Percentiles rank a stretch among this genome's conserved stretches.
phyloP scores from a whole-genome alignment of 495 filamentous ascomycete genomes.

The Penicillium longicatenatum region DNA sequence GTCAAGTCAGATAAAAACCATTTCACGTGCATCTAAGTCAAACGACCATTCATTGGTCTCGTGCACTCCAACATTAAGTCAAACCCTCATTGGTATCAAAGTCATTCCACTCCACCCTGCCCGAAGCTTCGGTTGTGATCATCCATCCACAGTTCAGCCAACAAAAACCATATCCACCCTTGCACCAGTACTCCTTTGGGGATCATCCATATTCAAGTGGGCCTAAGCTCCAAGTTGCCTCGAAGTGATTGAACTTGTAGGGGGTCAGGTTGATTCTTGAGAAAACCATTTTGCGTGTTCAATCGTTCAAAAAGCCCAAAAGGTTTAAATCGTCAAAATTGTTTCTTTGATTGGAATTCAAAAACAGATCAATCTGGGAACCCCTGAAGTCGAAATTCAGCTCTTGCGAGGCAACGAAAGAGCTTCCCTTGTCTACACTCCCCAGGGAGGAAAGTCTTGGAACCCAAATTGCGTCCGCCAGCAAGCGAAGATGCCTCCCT shows the following conservation, averaged over 20 bases:
- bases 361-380: slow-evolving; percentile 9
- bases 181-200: neutral
- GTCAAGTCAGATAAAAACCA: neutral
- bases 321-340: neutral
- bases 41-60: neutral
- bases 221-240: slow-evolving; percentile 6
- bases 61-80: too few species aligned
- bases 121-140: neutral
- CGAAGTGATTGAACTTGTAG: slow-evolving; percentile 15
- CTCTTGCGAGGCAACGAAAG: slow-evolving; percentile 6
- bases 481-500: neutral
- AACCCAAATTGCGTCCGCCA: neutral
- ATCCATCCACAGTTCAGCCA: neutral
- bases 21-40: neutral
- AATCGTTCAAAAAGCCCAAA: slow-evolving; percentile 5
- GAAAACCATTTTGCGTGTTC: slow-evolving; percentile 1
- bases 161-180: neutral
- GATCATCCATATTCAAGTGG: neutral
- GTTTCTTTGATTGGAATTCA: slow-evolving; percentile 5
- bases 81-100: neutral
- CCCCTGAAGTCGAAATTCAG: slow-evolving; percentile 16
- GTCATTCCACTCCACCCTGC: neutral
- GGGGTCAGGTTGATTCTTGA: slow-evolving; percentile 5
- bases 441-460: neutral
- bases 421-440: neutral